Percentiles rank a stretch among this genome's conserved stretches.
Evolutionary conservation across 2,329 filamentous ascomycete species (phyloP).

Genomic region (Epichloe aotearoae): DNA sequence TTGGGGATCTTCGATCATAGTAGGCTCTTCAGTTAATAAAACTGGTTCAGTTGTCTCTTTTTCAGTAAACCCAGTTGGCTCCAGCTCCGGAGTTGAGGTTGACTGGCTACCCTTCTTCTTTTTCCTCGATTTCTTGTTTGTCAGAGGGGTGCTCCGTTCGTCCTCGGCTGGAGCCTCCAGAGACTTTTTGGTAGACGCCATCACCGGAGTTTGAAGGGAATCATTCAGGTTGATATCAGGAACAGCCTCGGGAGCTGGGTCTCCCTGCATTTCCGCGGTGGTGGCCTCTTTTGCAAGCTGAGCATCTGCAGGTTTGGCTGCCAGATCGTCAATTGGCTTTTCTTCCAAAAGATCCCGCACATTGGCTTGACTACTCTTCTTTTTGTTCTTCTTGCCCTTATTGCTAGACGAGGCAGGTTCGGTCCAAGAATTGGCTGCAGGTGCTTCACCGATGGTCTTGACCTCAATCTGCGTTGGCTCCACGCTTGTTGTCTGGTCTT

Average conservation of each 20-base stretch:
- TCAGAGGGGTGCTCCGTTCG: slow-evolving; percentile 7
- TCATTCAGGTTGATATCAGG: not conserved
- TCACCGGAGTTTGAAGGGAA: not conserved
- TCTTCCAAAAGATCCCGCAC: slow-evolving; percentile 7
- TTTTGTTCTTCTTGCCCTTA: slow-evolving; percentile 22
- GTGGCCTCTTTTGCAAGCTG: not conserved
- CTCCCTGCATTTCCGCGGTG: not conserved
- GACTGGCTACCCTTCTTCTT: slow-evolving; percentile 19
- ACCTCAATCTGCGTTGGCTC: slow-evolving; percentile 15
- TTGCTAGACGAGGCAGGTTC: slow-evolving; percentile 12
- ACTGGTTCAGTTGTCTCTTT: not conserved
- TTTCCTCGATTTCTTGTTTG: slow-evolving; percentile 17
- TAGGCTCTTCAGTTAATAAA: slow-evolving; percentile 3
- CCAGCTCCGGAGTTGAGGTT: not conserved
- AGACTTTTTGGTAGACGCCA: not conserved
- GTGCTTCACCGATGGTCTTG: not conserved
- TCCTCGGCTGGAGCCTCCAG: slow-evolving; percentile 8
- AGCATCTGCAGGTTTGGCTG: not conserved
- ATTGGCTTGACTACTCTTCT: slow-evolving; percentile 12
- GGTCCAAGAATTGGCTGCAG: slow-evolving; percentile 1
- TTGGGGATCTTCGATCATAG: not conserved
- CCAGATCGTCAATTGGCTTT: not conserved
- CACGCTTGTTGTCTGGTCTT: slow-evolving; percentile 10
- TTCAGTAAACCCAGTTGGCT: not conserved
- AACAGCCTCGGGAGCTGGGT: not conserved